phyloP scores from a whole-genome alignment of 306 rosid species.

The Quercus parvula region DNA sequence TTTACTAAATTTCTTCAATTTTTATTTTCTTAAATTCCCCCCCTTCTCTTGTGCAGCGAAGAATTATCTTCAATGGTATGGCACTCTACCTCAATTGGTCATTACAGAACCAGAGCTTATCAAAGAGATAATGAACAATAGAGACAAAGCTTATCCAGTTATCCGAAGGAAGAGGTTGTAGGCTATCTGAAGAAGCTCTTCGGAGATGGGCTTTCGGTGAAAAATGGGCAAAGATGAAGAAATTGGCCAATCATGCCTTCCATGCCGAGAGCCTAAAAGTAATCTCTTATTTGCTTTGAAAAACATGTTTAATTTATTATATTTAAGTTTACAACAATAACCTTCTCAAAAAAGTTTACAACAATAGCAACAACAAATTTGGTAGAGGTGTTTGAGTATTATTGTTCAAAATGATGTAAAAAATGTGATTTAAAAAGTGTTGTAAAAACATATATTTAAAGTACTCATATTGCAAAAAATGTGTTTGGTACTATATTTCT shows the following conservation, averaged over 20 bases:
- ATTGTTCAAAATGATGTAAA: no score
- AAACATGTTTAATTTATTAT: no score
- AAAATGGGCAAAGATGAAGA: no score
- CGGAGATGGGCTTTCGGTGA: slow-evolving; percentile 2
- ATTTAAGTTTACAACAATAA: no score
- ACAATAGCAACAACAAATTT: no score
- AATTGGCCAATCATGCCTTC: neutral
- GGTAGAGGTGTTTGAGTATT: no score
- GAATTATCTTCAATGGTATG: slow-evolving; percentile 31
- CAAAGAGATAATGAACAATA: neutral
- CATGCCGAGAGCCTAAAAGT: slow-evolving; percentile 19
- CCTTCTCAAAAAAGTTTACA: no score
- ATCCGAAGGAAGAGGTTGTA: neutral
- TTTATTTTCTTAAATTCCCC: neutral
- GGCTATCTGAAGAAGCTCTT: slow-evolving; percentile 8
- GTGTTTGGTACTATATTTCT: no score
- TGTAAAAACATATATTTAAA: no score
- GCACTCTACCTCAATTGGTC: slow-evolving; percentile 14
- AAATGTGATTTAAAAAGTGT: no score
- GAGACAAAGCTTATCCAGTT: neutral
- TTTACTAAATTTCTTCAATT: neutral
- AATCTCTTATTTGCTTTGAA: neutral
- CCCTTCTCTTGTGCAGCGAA: slow-evolving; percentile 14
- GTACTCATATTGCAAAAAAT: no score
- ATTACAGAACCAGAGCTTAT: slow-evolving; percentile 23